Conservation (phyloP, 2,329 filamentous ascomycete genomes). For the Penicillium sp. region DNA sequence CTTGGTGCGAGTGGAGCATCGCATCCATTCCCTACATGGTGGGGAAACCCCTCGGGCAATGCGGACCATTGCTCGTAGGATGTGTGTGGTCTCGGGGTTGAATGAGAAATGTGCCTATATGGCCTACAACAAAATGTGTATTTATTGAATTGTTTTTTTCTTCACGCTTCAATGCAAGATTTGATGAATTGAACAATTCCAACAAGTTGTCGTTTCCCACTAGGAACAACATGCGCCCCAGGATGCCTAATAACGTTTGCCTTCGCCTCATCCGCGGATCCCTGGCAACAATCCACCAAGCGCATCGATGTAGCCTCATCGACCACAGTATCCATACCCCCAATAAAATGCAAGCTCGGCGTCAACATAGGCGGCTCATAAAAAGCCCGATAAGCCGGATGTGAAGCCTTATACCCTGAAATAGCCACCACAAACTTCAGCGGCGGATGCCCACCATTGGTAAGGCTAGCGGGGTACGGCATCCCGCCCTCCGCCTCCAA, state of each 20-base stretch:
- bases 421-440: constrained; percentile 2
- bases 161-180: not conserved
- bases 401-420: constrained; percentile 6
- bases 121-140: not conserved
- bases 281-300: not conserved
- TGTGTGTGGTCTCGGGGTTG: no score
- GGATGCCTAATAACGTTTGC: not conserved
- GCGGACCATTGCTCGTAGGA: constrained; percentile 10
- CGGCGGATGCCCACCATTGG: not conserved
- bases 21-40: constrained; percentile 38
- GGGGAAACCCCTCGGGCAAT: constrained; percentile 31
- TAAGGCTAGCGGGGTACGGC: not conserved
- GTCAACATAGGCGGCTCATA: constrained; percentile 1
- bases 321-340: constrained; percentile 7
- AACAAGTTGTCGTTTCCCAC: constrained; percentile 7
- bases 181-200: constrained; percentile 4
- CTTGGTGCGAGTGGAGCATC: constrained; percentile 46
- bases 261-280: not conserved
- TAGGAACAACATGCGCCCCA: constrained; percentile 1
- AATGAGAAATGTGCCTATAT: not conserved
- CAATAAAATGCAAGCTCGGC: constrained; percentile 1
- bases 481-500: not conserved
- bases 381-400: constrained; percentile 4
- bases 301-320: constrained; percentile 3
- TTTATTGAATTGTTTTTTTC: not conserved